Conservation (phyloP, 495 filamentous ascomycete species). For the Astrocystis sublimbata region DNA sequence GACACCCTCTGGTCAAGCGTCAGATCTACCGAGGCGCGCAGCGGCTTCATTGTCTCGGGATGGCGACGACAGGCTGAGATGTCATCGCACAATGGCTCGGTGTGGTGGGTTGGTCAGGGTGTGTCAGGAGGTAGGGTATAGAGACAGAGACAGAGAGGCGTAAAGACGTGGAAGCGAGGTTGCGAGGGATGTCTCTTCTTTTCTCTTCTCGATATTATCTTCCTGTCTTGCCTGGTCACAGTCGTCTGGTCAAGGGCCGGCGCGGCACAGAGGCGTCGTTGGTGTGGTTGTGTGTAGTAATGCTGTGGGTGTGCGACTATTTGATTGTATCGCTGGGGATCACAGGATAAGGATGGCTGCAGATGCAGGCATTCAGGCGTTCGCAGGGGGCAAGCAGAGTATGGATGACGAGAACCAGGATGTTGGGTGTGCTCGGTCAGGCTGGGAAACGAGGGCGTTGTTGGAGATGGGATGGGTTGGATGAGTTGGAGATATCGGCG, state of each 20-base stretch:
- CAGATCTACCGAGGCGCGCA: conserved; percentile 35
- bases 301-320: neutral
- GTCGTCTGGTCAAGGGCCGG: neutral
- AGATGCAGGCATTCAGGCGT: conserved; percentile 16
- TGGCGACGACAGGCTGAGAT: conserved; percentile 28
- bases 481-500: neutral
- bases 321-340: conserved; percentile 9
- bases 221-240: neutral
- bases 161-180: no score
- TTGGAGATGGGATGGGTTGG: neutral
- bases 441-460: neutral
- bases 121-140: neutral
- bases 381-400: conserved; percentile 16
- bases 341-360: conserved; percentile 17
- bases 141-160: no score
- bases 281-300: neutral
- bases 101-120: conserved; percentile 3
- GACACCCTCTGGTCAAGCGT: conserved; percentile 36
- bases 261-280: neutral
- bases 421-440: neutral
- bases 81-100: conserved; percentile 14
- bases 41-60: conserved; percentile 52
- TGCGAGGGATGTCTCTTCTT: neutral
- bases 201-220: neutral
- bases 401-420: conserved; percentile 6